These are phyloP conservation scores for Echium plantagineum DNA, from an alignment of 257 asterid species.

Conservation along the genomic window DNA sequence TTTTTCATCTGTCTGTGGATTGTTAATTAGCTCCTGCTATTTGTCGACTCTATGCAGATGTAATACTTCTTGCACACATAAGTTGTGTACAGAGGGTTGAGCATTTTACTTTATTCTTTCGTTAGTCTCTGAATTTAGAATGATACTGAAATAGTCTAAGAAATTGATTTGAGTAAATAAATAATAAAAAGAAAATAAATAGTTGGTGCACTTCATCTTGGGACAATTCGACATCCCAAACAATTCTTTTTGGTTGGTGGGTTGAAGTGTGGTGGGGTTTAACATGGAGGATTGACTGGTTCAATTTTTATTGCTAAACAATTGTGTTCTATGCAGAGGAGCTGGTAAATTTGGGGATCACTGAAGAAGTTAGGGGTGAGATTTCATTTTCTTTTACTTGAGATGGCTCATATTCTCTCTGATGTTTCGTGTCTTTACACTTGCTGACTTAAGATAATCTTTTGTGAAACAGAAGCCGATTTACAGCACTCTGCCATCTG, in stretches of 20 bases:
- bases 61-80: too few species aligned
- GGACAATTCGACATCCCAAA: too few species aligned
- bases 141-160: too few species aligned
- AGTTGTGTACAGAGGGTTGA: too few species aligned
- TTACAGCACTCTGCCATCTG: conserved; percentile 88
- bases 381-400: background rate
- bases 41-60: too few species aligned
- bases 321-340: conserved; percentile 56
- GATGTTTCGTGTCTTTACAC: background rate
- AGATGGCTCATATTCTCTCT: background rate
- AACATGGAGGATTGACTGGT: background rate
- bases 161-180: too few species aligned
- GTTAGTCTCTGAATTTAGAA: too few species aligned
- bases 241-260: background rate
- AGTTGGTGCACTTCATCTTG: too few species aligned
- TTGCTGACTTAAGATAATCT: conserved; percentile 21
- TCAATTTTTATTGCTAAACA: conserved; percentile 15
- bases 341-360: conserved; percentile 64
- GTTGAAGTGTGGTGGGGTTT: background rate
- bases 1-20: too few species aligned
- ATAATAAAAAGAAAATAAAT: too few species aligned
- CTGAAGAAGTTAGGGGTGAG: conserved; percentile 63
- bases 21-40: too few species aligned
- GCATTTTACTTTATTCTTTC: too few species aligned
- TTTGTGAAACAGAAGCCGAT: conserved; percentile 59